Conservation (phyloP, 164 flowering plant genomes). For the Amborella trichopoda region DNA sequence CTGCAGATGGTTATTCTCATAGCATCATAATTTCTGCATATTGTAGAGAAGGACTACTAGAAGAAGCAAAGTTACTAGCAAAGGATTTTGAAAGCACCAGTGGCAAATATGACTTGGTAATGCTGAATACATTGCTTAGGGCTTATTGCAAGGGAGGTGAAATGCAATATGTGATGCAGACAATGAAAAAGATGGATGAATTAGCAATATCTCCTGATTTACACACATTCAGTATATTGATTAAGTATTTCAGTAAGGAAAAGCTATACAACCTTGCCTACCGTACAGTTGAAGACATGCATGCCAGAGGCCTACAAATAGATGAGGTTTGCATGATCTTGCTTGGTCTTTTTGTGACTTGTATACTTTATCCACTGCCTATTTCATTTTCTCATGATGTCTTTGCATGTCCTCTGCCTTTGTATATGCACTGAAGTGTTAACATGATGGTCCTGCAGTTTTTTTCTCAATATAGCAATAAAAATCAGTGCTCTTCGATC, state of each 20-base stretch:
- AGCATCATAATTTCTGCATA: slow-evolving; percentile 87
- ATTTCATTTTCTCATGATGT: too few species aligned
- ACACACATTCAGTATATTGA: slow-evolving; percentile 61
- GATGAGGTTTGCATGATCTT: slow-evolving; percentile 89
- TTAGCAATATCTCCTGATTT: slow-evolving; percentile 65
- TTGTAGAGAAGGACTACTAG: slow-evolving; percentile 49
- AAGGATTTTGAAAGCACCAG: slow-evolving; percentile 47
- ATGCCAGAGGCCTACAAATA: slow-evolving; percentile 57
- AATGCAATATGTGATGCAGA: slow-evolving; percentile 77
- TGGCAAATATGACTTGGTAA: slow-evolving; percentile 71
- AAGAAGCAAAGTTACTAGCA: slow-evolving; percentile 75
- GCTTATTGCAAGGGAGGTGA: slow-evolving; percentile 84
- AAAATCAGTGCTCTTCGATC: too few species aligned
- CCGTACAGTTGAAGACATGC: slow-evolving; percentile 66
- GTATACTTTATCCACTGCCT: too few species aligned
- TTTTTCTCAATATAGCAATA: too few species aligned
- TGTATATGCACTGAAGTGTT: too few species aligned
- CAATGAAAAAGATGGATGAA: slow-evolving; percentile 75
- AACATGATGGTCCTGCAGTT: too few species aligned
- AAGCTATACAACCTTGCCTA: slow-evolving; percentile 68
- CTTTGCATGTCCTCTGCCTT: too few species aligned
- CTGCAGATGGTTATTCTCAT: slow-evolving; percentile 72
- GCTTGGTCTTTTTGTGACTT: too few species aligned
- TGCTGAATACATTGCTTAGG: slow-evolving; percentile 67
- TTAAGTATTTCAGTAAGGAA: slow-evolving; percentile 71